Conservation (phyloP, 2,329 filamentous ascomycete species). For the Dactylellina drechsleri region DNA sequence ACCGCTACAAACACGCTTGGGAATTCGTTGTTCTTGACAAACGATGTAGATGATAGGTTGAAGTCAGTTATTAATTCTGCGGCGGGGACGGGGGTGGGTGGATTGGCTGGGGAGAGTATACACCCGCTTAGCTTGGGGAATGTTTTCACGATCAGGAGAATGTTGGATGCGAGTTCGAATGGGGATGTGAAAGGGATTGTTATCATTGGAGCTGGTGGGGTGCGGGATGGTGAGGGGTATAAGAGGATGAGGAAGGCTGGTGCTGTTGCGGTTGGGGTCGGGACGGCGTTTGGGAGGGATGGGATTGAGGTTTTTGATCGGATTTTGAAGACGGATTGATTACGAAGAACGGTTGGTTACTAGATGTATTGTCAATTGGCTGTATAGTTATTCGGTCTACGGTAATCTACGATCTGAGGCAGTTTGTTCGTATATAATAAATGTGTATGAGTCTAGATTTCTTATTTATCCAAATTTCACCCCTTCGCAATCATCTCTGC, state of each 20-base stretch:
- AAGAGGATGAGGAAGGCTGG: conserved; percentile 74
- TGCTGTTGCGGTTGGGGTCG: conserved; percentile 74
- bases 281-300: conserved; percentile 71
- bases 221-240: conserved; percentile 72
- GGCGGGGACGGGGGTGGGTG: conserved; percentile 71
- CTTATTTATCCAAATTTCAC: background rate
- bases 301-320: conserved; percentile 56
- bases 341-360: no score
- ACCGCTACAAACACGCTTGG: conserved; percentile 81
- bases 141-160: conserved; percentile 72
- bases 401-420: no score
- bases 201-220: conserved; percentile 78
- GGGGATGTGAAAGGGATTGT: conserved; percentile 67
- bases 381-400: no score
- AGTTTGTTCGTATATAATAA: no score
- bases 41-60: conserved; percentile 34
- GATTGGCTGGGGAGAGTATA: conserved; percentile 76
- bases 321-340: conserved; percentile 33
- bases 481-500: conserved; percentile 50
- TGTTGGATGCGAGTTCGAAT: conserved; percentile 67
- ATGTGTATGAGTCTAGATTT: no score
- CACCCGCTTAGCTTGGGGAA: conserved; percentile 81
- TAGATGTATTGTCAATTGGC: no score
- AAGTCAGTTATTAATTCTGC: conserved; percentile 66
- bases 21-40: conserved; percentile 70